Conservation (phyloP, 768 basidiomycete genomes). For the Leccinum boreale region DNA sequence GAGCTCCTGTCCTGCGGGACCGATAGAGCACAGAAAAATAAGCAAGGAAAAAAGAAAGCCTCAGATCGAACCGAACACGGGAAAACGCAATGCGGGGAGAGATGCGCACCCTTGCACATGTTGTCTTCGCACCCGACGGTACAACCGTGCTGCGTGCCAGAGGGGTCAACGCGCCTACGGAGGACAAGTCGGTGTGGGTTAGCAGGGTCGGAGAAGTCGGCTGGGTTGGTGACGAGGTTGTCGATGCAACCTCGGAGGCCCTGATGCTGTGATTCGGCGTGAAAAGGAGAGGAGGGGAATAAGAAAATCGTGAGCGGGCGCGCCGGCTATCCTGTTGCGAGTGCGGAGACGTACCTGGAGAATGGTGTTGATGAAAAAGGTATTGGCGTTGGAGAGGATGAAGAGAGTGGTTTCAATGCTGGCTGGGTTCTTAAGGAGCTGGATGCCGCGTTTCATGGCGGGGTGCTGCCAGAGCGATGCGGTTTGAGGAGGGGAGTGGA, state of each 20-base stretch:
- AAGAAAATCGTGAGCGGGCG: background rate
- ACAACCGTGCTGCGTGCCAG: slow-evolving; percentile 79
- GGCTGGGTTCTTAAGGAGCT: slow-evolving; percentile 59
- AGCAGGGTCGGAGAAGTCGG: slow-evolving; percentile 67
- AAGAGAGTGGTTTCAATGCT: slow-evolving; percentile 72
- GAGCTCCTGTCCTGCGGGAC: slow-evolving; percentile 79
- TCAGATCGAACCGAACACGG: background rate
- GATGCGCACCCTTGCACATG: slow-evolving; percentile 88
- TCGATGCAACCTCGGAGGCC: slow-evolving; percentile 70
- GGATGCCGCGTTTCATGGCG: slow-evolving; percentile 92
- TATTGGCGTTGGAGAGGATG: slow-evolving; percentile 92
- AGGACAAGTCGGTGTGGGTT: slow-evolving; percentile 67
- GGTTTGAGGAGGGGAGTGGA: no score
- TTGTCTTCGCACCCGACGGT: slow-evolving; percentile 87
- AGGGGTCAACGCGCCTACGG: slow-evolving; percentile 69
- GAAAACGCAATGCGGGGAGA: background rate
- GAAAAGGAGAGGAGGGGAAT: no score
- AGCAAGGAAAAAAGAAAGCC: no score
- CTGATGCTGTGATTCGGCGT: slow-evolving; percentile 51
- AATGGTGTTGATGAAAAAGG: slow-evolving; percentile 87
- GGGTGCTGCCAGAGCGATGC: slow-evolving; percentile 64
- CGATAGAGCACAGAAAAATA: background rate
- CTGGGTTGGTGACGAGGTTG: slow-evolving; percentile 90
- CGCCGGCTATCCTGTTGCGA: background rate
- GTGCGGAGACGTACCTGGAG: slow-evolving; percentile 53